These are phyloP conservation scores for Botryosphaeria dothidea DNA, from an alignment of 2,329 filamentous ascomycete genomes.

Conservation along the genomic window DNA sequence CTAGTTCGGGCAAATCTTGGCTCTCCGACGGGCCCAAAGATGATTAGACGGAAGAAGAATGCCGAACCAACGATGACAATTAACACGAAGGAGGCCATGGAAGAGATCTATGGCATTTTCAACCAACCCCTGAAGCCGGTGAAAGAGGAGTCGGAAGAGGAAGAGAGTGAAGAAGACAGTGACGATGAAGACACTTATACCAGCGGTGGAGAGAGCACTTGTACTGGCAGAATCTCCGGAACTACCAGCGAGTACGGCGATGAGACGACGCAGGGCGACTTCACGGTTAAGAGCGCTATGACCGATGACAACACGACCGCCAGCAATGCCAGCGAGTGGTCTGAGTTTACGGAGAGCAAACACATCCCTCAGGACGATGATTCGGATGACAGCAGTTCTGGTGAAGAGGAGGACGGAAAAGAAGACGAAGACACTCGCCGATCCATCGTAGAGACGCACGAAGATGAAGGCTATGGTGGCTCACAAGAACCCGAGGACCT, in stretches of 20 bases:
- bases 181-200: slow-evolving; percentile 78
- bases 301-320: slow-evolving; percentile 33
- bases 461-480: slow-evolving; percentile 32
- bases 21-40: slow-evolving; percentile 82
- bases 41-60: slow-evolving; percentile 71
- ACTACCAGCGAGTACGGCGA: slow-evolving; percentile 66
- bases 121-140: slow-evolving; percentile 72
- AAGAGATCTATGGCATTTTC: slow-evolving; percentile 97
- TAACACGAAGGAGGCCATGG: slow-evolving; percentile 90
- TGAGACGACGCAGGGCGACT: slow-evolving; percentile 56
- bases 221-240: slow-evolving; percentile 69
- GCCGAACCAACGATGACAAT: slow-evolving; percentile 96
- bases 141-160: slow-evolving; percentile 47
- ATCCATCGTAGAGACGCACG: not conserved
- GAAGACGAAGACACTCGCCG: not conserved
- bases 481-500: slow-evolving; percentile 37
- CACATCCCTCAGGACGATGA: slow-evolving; percentile 58
- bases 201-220: slow-evolving; percentile 81
- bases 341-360: slow-evolving; percentile 76
- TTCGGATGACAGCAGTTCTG: slow-evolving; percentile 33
- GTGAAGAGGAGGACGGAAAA: slow-evolving; percentile 36
- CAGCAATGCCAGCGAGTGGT: slow-evolving; percentile 74
- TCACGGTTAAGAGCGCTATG: slow-evolving; percentile 43
- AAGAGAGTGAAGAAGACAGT: slow-evolving; percentile 66
- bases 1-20: slow-evolving; percentile 90